Percentiles rank a stretch among this genome's conserved stretches.
Conservation (phyloP, 139 green algal species). For the Chlamydomonas eustigma region DNA sequence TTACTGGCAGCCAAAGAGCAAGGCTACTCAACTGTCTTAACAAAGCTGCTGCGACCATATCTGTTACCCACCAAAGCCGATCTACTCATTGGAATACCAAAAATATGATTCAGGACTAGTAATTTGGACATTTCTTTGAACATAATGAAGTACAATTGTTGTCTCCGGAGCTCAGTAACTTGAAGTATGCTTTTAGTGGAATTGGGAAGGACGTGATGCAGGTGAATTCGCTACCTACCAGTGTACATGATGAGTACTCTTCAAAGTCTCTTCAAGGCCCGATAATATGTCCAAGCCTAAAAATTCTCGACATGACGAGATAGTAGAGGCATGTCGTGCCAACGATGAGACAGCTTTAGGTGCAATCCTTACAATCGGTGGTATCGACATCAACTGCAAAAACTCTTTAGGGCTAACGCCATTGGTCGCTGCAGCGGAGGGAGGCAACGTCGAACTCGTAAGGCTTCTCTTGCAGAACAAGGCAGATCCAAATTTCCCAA, state of each 20-base stretch:
- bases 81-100: conserved; percentile 15
- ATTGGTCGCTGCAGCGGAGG: conserved; percentile 4
- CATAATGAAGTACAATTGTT: too few relatives aligned
- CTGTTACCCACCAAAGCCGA: conserved; percentile 12
- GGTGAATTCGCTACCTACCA: too few relatives aligned
- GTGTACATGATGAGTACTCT: too few relatives aligned
- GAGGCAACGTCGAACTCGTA: background rate
- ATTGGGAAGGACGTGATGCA: too few relatives aligned
- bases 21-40: conserved; percentile 9
- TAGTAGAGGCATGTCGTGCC: background rate
- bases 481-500: background rate
- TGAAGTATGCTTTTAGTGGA: too few relatives aligned
- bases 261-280: too few relatives aligned
- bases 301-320: background rate
- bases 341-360: background rate
- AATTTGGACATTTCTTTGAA: too few relatives aligned
- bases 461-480: conserved; percentile 1
- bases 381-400: background rate
- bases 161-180: too few relatives aligned
- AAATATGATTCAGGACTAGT: too few relatives aligned
- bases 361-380: background rate
- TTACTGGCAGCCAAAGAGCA: conserved; percentile 1
- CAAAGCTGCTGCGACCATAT: conserved; percentile 6
- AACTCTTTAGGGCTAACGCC: background rate
- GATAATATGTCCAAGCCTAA: conserved; percentile 4